Percentiles rank a stretch among this genome's conserved stretches.
These are phyloP conservation scores for Hypoxylon intermedium DNA, from an alignment of 495 filamentous ascomycete genomes.

Conservation along the genomic window DNA sequence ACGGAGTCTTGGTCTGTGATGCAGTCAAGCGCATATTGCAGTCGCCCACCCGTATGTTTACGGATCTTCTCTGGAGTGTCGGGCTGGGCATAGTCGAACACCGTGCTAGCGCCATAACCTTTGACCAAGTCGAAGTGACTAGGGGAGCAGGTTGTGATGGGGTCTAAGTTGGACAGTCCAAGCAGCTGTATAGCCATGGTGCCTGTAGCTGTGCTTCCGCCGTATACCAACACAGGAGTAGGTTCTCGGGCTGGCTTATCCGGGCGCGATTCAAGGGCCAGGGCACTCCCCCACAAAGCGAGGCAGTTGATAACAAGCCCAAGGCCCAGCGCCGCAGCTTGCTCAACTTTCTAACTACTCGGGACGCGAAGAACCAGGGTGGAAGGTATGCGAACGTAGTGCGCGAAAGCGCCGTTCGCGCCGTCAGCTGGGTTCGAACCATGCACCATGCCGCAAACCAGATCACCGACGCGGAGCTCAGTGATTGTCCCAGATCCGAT, in stretches of 20 bases:
- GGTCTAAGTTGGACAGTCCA: conserved; percentile 48
- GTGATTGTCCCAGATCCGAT: not conserved
- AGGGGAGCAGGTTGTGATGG: conserved; percentile 63
- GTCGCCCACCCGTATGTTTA: conserved; percentile 40
- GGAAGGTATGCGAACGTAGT: conserved; percentile 31
- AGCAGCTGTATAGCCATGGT: conserved; percentile 55
- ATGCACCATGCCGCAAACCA: conserved; percentile 35
- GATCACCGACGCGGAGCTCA: conserved; percentile 27
- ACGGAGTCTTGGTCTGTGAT: conserved; percentile 42
- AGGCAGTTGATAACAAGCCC: conserved; percentile 12
- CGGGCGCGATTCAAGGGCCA: not conserved
- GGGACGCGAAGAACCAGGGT: conserved; percentile 30
- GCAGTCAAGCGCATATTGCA: conserved; percentile 52
- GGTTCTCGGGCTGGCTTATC: conserved; percentile 33
- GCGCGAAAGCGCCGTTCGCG: conserved; percentile 39
- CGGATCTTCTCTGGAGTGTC: conserved; percentile 54
- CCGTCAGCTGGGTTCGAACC: conserved; percentile 26
- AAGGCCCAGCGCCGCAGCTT: conserved; percentile 34
- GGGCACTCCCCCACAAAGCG: conserved; percentile 8
- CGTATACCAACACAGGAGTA: conserved; percentile 51
- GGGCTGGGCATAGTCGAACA: conserved; percentile 62
- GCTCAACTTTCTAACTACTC: conserved; percentile 16
- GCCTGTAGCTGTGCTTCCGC: conserved; percentile 55
- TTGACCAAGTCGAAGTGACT: conserved; percentile 62
- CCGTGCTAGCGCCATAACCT: conserved; percentile 56